Evolutionary conservation across 768 basidiomycete species (phyloP).

Genomic region (Hemileccinum rubropunctum): DNA sequence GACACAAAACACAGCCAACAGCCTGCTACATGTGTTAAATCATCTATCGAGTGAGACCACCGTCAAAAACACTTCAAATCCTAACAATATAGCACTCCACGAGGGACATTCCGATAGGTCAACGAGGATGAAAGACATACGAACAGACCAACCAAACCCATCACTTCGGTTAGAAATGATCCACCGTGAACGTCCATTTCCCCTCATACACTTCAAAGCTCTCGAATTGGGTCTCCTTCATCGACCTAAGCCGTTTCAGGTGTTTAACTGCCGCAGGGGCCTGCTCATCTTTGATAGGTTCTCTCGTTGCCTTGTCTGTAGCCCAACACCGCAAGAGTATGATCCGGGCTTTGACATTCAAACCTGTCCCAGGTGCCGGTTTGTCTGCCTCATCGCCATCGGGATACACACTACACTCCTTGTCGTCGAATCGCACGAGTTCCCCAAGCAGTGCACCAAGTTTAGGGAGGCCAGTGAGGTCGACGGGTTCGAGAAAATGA

Average conservation of each 20-base stretch:
- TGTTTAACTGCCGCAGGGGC: slow-evolving; percentile 70
- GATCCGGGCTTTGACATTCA: slow-evolving; percentile 86
- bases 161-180: slow-evolving; percentile 70
- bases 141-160: slow-evolving; percentile 1
- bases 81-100: slow-evolving; percentile 9
- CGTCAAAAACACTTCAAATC: neutral
- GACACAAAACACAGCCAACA: neutral
- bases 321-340: slow-evolving; percentile 82
- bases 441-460: slow-evolving; percentile 83
- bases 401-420: slow-evolving; percentile 92
- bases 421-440: slow-evolving; percentile 84
- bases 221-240: slow-evolving; percentile 85
- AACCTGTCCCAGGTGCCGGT: slow-evolving; percentile 76
- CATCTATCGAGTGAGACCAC: neutral
- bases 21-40: neutral
- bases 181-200: slow-evolving; percentile 91
- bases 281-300: slow-evolving; percentile 80
- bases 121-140: neutral
- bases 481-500: slow-evolving; percentile 73
- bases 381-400: slow-evolving; percentile 85
- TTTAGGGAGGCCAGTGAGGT: slow-evolving; percentile 80
- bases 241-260: slow-evolving; percentile 75
- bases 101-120: neutral
- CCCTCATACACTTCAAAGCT: slow-evolving; percentile 77
- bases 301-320: slow-evolving; percentile 85